phyloP scores from a whole-genome alignment of 352 stramenopile species.

The Phytophthora boehmeriae region DNA sequence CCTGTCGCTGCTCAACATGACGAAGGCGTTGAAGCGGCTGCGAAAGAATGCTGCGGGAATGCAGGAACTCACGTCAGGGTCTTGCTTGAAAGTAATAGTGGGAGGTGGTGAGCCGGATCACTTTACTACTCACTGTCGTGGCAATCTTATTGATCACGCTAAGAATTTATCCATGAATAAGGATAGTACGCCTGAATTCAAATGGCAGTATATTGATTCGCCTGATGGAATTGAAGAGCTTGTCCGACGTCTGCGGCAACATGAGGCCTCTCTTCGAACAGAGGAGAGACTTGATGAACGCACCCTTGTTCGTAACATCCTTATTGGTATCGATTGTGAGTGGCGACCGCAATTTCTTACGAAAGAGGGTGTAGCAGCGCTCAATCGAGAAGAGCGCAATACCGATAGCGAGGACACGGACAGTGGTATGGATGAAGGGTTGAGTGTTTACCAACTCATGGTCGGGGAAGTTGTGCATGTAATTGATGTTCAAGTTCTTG shows the following conservation, averaged over 20 bases:
- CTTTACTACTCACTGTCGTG: background rate
- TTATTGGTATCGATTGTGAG: slow-evolving; percentile 71
- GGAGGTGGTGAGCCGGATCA: background rate
- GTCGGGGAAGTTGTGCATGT: slow-evolving; percentile 52
- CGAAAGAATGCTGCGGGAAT: slow-evolving; percentile 23
- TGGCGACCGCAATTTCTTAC: slow-evolving; percentile 59
- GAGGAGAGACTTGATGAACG: slow-evolving; percentile 5
- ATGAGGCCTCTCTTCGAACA: slow-evolving; percentile 4
- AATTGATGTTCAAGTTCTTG: slow-evolving; percentile 64
- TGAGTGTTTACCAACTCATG: slow-evolving; percentile 64
- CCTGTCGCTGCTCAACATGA: slow-evolving; percentile 43
- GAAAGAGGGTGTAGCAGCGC: slow-evolving; percentile 11
- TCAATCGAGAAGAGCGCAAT: slow-evolving; percentile 4
- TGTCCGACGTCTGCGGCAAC: slow-evolving; percentile 23
- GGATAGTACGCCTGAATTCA: slow-evolving; percentile 8
- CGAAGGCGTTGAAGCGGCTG: slow-evolving; percentile 63
- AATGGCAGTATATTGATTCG: slow-evolving; percentile 44
- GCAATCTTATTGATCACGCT: slow-evolving; percentile 30
- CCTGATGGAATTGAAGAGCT: slow-evolving; percentile 24
- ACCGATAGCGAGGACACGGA: background rate
- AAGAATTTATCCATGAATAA: slow-evolving; percentile 29
- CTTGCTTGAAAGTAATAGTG: no score
- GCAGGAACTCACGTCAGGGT: background rate
- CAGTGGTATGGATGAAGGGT: slow-evolving; percentile 25
- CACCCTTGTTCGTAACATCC: slow-evolving; percentile 16